phyloP scores from a whole-genome alignment of 2,329 filamentous ascomycete species.

The Boeremia lycopersici region DNA sequence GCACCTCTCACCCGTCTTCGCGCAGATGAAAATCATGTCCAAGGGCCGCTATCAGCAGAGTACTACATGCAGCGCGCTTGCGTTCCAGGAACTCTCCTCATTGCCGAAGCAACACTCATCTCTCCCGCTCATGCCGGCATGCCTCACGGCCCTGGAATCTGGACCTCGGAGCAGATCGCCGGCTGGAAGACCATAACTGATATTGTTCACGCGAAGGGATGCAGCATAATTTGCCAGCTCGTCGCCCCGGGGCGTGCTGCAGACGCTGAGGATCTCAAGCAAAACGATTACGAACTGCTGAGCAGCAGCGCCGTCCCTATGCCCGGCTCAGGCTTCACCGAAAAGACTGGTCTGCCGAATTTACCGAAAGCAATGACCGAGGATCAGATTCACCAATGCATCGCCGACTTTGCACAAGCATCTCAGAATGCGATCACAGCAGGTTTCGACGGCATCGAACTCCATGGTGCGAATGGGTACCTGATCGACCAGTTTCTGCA shows the following conservation, averaged over 20 bases:
- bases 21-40: constrained; percentile 54
- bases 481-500: constrained; percentile 70
- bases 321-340: constrained; percentile 50
- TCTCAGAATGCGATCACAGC: constrained; percentile 54
- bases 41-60: constrained; percentile 46
- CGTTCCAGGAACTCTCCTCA: constrained; percentile 60
- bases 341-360: constrained; percentile 13
- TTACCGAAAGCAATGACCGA: constrained; percentile 36
- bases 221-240: constrained; percentile 66
- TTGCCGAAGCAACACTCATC: constrained; percentile 63
- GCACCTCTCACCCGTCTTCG: constrained; percentile 48
- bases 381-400: constrained; percentile 45
- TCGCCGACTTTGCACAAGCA: constrained; percentile 47
- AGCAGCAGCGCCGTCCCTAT: constrained; percentile 37
- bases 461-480: constrained; percentile 67
- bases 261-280: constrained; percentile 36
- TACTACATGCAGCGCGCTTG: constrained; percentile 62
- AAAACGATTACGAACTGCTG: constrained; percentile 40
- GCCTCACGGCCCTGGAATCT: constrained; percentile 63
- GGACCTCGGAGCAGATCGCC: constrained; percentile 51
- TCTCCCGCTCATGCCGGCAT: constrained; percentile 54
- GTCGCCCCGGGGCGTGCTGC: constrained; percentile 65
- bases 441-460: constrained; percentile 66
- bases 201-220: constrained; percentile 65
- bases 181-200: constrained; percentile 66